Conservation (phyloP, 176 grass and related monocot genomes). For the Dendrocalamus sinicus region DNA sequence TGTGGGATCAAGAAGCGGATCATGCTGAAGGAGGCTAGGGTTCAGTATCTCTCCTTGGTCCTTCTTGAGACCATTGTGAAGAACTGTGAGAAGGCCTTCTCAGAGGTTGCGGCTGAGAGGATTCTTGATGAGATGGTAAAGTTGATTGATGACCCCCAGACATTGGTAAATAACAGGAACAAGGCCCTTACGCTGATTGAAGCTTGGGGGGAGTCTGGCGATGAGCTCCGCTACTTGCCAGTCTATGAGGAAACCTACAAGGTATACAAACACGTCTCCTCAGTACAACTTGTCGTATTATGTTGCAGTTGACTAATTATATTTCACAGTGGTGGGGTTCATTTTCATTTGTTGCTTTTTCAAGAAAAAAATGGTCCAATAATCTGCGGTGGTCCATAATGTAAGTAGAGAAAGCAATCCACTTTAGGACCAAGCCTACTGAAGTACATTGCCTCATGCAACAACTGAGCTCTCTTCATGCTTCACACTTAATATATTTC, state of each 20-base stretch:
- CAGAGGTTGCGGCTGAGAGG: constrained; percentile 82
- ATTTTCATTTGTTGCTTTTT: constrained; percentile 11
- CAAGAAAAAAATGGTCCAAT: constrained; percentile 2
- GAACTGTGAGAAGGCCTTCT: constrained; percentile 95
- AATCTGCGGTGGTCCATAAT: constrained; percentile 30
- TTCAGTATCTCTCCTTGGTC: constrained; percentile 80
- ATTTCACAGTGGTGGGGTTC: background rate
- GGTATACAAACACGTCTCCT: constrained; percentile 39
- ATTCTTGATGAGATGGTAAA: constrained; percentile 92
- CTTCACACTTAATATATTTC: constrained; percentile 6
- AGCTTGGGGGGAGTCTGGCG: constrained; percentile 79
- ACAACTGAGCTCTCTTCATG: background rate
- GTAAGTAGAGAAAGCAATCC: constrained; percentile 1
- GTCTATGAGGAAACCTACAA: constrained; percentile 97
- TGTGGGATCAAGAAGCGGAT: constrained; percentile 88
- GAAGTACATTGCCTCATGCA: constrained; percentile 29
- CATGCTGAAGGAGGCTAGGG: constrained; percentile 81
- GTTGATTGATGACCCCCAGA: constrained; percentile 92
- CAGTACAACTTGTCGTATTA: background rate
- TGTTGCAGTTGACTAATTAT: constrained; percentile 14
- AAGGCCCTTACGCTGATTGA: constrained; percentile 83
- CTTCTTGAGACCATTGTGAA: constrained; percentile 91
- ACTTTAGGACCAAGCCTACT: background rate
- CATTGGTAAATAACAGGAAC: constrained; percentile 82
- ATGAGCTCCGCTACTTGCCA: constrained; percentile 89